These are phyloP conservation scores for Actinomucor elegans DNA, from an alignment of 371 early-diverging fungal species.

Conservation along the genomic window DNA sequence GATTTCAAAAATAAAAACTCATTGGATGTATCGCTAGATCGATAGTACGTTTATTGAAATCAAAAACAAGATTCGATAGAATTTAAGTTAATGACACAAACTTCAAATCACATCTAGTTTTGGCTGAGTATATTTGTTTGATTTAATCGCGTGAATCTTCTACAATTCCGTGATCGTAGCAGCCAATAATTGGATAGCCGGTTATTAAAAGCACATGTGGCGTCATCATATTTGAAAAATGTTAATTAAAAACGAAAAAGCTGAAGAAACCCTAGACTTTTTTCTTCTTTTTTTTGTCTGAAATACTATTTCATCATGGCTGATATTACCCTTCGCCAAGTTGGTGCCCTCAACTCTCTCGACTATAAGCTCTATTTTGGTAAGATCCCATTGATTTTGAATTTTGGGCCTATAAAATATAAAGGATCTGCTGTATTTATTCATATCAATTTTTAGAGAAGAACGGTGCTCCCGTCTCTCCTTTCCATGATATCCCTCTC, in stretches of 20 bases:
- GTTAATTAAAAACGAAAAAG: not conserved
- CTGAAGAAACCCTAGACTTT: slow-evolving; percentile 7
- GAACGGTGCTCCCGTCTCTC: slow-evolving; percentile 65
- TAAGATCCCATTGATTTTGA: slow-evolving; percentile 26
- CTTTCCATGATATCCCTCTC: slow-evolving; percentile 95
- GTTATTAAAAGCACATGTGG: slow-evolving; percentile 3
- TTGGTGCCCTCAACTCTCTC: slow-evolving; percentile 83
- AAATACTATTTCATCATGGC: slow-evolving; percentile 42
- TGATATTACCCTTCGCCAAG: slow-evolving; percentile 70
- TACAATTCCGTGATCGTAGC: slow-evolving; percentile 15
- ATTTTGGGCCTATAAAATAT: not conserved
- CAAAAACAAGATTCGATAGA: no score
- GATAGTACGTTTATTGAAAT: no score
- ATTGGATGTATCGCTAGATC: no score
- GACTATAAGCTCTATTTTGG: slow-evolving; percentile 88
- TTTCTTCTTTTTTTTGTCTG: slow-evolving; percentile 7
- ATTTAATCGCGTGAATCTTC: slow-evolving; percentile 1
- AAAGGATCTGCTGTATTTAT: not conserved
- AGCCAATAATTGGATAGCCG: slow-evolving; percentile 7
- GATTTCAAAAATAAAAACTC: no score
- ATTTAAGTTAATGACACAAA: no score
- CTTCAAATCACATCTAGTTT: not conserved
- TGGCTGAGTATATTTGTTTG: slow-evolving; percentile 2
- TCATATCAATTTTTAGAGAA: slow-evolving; percentile 16
- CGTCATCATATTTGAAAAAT: slow-evolving; percentile 22